These are phyloP conservation scores for Euphorbia tirucalli DNA, from an alignment of 345 rosid species.

Conservation along the genomic window DNA sequence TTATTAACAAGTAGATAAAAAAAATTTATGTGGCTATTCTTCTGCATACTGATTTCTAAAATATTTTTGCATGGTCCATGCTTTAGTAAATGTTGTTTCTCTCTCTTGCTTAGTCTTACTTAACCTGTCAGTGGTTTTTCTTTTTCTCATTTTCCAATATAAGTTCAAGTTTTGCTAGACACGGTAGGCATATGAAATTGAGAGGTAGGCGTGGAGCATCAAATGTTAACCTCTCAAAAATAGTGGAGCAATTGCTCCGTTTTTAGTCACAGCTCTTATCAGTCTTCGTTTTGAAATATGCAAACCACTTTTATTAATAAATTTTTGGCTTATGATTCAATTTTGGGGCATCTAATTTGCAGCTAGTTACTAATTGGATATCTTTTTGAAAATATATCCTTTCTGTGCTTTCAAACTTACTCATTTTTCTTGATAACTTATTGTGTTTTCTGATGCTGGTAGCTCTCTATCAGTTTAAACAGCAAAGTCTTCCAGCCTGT, in stretches of 20 bases:
- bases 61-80: not conserved
- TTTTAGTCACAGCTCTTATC: not conserved
- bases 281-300: not conserved
- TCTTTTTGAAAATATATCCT: not conserved
- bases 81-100: not conserved
- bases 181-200: not conserved
- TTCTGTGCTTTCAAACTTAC: not conserved
- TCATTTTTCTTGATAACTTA: not conserved
- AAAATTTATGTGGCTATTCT: not conserved
- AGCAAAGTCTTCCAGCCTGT: slow-evolving; percentile 83
- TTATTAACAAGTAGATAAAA: not conserved
- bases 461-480: slow-evolving; percentile 63
- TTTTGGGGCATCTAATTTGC: not conserved
- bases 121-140: not conserved
- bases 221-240: not conserved
- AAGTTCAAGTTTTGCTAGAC: not conserved
- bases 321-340: not conserved
- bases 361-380: not conserved
- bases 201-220: not conserved
- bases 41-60: not conserved
- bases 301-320: not conserved
- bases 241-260: not conserved
- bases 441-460: slow-evolving; percentile 20
- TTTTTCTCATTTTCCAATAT: not conserved
- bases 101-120: not conserved